A percentile compares a stretch with the other conserved stretches of the same genome.
phyloP scores from a whole-genome alignment of 2,329 filamentous ascomycete species.

The Penicillium frequentans region DNA sequence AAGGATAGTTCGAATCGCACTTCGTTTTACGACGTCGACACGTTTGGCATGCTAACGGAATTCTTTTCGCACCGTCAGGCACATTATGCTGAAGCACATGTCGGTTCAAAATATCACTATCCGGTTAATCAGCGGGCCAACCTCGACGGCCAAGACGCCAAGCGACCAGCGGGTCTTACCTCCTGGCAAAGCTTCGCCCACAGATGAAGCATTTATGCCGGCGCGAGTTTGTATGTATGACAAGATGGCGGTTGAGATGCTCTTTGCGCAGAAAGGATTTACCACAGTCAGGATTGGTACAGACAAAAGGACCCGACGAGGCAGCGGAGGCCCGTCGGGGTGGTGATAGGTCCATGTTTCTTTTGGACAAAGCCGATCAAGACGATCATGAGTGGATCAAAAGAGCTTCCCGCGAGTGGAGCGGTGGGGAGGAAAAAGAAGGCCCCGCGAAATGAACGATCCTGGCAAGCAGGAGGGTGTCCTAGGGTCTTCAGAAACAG shows the following conservation, averaged over 20 bases:
- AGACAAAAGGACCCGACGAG: not conserved
- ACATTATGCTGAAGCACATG: not conserved
- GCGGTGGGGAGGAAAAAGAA: no score
- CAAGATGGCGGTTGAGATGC: not conserved
- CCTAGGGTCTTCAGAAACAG: no score
- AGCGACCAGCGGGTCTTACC: not conserved
- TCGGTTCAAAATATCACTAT: not conserved
- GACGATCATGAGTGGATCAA: no score
- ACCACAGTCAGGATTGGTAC: not conserved
- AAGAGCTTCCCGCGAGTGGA: no score
- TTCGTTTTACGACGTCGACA: not conserved
- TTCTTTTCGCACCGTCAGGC: not conserved
- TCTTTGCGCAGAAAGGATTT: not conserved
- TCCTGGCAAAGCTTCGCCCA: not conserved
- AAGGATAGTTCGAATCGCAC: not conserved
- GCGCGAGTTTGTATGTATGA: not conserved
- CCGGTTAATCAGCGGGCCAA: not conserved
- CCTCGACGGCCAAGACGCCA: not conserved
- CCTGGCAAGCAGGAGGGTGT: no score
- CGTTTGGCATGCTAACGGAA: not conserved
- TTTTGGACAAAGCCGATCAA: no score
- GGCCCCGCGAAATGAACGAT: no score
- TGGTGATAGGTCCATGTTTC: no score
- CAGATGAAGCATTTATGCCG: not conserved
- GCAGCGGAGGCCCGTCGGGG: not conserved